These are phyloP conservation scores for Citrullus mucosospermus DNA, from an alignment of 306 rosid species.

Conservation along the genomic window DNA sequence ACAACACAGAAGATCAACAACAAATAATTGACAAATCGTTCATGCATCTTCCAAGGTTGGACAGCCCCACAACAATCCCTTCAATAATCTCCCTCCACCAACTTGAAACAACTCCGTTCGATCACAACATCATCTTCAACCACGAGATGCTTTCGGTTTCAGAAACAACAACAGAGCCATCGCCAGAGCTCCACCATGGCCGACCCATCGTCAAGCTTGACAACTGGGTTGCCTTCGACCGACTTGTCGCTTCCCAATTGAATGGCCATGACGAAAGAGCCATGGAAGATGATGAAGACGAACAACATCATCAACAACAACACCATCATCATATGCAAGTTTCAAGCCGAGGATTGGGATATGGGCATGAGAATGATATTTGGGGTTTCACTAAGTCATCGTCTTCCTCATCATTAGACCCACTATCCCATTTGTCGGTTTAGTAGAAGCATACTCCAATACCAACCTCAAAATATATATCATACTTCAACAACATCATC, in stretches of 20 bases:
- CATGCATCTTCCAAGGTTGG: constrained; percentile 44
- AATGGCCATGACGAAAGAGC: constrained; percentile 29
- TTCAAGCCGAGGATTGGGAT: constrained; percentile 14
- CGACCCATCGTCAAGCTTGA: background rate
- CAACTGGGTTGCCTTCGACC: constrained; percentile 40
- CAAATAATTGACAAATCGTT: constrained; percentile 16
- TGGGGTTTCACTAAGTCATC: constrained; percentile 34
- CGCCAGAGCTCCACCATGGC: constrained; percentile 1
- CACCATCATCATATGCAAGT: constrained; percentile 17
- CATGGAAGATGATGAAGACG: background rate
- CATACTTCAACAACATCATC: constrained; percentile 1
- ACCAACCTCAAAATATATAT: background rate
- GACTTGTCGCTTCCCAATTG: constrained; percentile 45
- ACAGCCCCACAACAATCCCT: constrained; percentile 30
- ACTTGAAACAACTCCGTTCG: constrained; percentile 1
- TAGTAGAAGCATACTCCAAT: constrained; percentile 13
- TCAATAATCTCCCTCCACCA: constrained; percentile 15
- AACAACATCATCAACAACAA: background rate
- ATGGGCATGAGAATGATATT: constrained; percentile 21
- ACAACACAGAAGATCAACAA: background rate
- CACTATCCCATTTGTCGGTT: constrained; percentile 49
- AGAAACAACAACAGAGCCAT: constrained; percentile 14
- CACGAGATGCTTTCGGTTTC: constrained; percentile 26
- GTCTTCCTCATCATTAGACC: constrained; percentile 32
- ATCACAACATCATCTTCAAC: constrained; percentile 6